phyloP scores from a whole-genome alignment of 2,329 filamentous ascomycete genomes.

The Chaetomium strumarium region DNA sequence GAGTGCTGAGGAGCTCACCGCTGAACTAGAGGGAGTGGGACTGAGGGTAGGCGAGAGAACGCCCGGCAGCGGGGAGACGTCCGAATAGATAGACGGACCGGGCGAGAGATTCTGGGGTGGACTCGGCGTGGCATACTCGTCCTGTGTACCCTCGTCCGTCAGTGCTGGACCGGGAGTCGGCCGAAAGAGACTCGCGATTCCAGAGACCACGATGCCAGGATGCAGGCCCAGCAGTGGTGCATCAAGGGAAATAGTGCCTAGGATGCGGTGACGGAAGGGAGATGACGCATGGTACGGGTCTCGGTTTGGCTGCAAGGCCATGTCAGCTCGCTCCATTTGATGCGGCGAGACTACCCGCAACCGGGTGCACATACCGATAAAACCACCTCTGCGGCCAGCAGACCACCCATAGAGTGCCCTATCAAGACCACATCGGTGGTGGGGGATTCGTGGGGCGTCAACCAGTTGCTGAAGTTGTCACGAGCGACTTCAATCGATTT shows the following conservation, averaged over 20 bases:
- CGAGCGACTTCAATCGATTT: slow-evolving; percentile 65
- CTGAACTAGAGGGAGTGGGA: slow-evolving; percentile 10
- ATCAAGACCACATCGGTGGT: slow-evolving; percentile 75
- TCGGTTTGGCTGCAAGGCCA: slow-evolving; percentile 3
- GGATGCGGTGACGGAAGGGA: slow-evolving; percentile 64
- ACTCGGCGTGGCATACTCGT: slow-evolving; percentile 12
- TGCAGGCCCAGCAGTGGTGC: slow-evolving; percentile 85
- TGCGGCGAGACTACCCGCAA: neutral
- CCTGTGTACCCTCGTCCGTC: slow-evolving; percentile 19
- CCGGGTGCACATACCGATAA: slow-evolving; percentile 45
- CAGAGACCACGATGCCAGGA: slow-evolving; percentile 77
- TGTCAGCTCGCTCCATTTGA: neutral
- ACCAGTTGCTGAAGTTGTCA: slow-evolving; percentile 79
- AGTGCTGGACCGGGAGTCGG: slow-evolving; percentile 33
- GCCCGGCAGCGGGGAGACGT: slow-evolving; percentile 23
- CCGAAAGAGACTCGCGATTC: slow-evolving; percentile 71
- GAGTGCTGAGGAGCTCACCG: slow-evolving; percentile 16
- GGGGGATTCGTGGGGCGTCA: slow-evolving; percentile 67
- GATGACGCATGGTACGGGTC: slow-evolving; percentile 26
- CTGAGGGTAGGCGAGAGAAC: slow-evolving; percentile 17
- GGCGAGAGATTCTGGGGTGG: slow-evolving; percentile 21
- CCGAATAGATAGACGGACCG: slow-evolving; percentile 26
- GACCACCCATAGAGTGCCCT: slow-evolving; percentile 85
- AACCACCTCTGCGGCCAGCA: slow-evolving; percentile 73
- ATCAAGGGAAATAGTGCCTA: slow-evolving; percentile 79